Evolutionary conservation across 179 eudicot species (phyloP).

Genomic region (Corrigiola litoralis): DNA sequence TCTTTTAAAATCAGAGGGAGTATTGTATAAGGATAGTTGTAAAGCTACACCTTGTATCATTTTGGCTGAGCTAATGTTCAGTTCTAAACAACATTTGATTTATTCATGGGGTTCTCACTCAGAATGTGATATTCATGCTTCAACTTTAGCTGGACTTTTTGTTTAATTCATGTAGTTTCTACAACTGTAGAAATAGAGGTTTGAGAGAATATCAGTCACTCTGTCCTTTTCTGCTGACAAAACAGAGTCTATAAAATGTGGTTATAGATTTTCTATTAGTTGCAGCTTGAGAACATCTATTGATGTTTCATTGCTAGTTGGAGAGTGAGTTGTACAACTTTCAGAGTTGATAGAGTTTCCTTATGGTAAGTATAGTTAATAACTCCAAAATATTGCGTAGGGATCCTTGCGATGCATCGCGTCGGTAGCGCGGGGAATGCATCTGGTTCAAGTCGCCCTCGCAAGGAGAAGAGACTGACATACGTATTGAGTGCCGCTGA

Average conservation of each 20-base stretch:
- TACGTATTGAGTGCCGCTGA: constrained; percentile 80
- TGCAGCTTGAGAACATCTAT: background rate
- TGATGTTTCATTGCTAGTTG: background rate
- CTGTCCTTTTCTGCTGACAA: too few relatives aligned
- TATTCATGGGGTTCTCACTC: too few relatives aligned
- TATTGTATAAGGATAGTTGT: too few relatives aligned
- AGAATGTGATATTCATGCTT: too few relatives aligned
- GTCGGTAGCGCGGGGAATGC: constrained; percentile 90
- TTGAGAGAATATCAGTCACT: too few relatives aligned
- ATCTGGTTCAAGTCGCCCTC: constrained; percentile 72
- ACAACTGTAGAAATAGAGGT: too few relatives aligned
- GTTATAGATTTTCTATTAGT: background rate
- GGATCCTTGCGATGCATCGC: constrained; percentile 76
- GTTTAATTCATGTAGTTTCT: too few relatives aligned
- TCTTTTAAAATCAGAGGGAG: too few relatives aligned
- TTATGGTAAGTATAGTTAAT: background rate
- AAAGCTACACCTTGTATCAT: too few relatives aligned
- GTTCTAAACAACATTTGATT: too few relatives aligned
- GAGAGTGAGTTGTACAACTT: background rate
- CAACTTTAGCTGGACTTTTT: too few relatives aligned
- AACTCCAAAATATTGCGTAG: constrained; percentile 20
- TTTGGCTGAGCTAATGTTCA: too few relatives aligned
- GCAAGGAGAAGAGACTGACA: constrained; percentile 92
- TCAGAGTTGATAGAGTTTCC: background rate
- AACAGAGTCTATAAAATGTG: background rate